Evolutionary conservation across 2,329 filamentous ascomycete genomes (phyloP).

Genomic region (Pseudocercospora crystallina): DNA sequence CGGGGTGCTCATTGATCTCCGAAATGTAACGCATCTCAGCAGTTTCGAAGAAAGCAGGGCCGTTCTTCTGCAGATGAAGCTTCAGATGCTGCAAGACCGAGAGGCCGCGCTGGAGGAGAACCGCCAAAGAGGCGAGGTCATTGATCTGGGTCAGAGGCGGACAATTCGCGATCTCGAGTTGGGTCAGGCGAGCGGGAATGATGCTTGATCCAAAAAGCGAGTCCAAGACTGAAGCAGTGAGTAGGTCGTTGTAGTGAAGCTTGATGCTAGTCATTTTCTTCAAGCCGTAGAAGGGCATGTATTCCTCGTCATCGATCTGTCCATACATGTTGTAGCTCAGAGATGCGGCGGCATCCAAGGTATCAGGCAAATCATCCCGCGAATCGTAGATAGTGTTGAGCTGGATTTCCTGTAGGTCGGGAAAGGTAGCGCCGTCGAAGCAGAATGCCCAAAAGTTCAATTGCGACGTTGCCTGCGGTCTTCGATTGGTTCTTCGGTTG

Average conservation of each 20-base stretch:
- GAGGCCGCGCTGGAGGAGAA: slow-evolving; percentile 19
- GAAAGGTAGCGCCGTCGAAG: slow-evolving; percentile 20
- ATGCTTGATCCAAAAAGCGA: slow-evolving; percentile 20
- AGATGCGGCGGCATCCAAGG: slow-evolving; percentile 1
- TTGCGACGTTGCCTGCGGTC: no score
- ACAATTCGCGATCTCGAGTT: slow-evolving; percentile 24
- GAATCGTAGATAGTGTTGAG: slow-evolving; percentile 8
- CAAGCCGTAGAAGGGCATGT: slow-evolving; percentile 16
- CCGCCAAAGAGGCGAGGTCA: slow-evolving; percentile 10
- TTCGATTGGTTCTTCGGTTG: not conserved
- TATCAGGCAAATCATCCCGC: not conserved
- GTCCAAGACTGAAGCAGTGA: slow-evolving; percentile 8
- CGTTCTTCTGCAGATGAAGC: slow-evolving; percentile 15
- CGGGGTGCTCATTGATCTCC: slow-evolving; percentile 17
- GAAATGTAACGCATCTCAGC: slow-evolving; percentile 1
- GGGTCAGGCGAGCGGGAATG: slow-evolving; percentile 20
- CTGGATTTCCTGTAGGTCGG: slow-evolving; percentile 16
- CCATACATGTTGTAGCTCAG: not conserved
- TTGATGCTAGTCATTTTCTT: slow-evolving; percentile 20
- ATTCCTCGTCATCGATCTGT: not conserved
- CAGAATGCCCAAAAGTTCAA: slow-evolving; percentile 19
- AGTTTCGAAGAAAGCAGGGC: not conserved
- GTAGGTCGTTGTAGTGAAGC: slow-evolving; percentile 9
- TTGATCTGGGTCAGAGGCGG: slow-evolving; percentile 11
- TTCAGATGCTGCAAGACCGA: slow-evolving; percentile 21